Conservation (phyloP, 305 asterid species). For the Fraxinus latifolia region DNA sequence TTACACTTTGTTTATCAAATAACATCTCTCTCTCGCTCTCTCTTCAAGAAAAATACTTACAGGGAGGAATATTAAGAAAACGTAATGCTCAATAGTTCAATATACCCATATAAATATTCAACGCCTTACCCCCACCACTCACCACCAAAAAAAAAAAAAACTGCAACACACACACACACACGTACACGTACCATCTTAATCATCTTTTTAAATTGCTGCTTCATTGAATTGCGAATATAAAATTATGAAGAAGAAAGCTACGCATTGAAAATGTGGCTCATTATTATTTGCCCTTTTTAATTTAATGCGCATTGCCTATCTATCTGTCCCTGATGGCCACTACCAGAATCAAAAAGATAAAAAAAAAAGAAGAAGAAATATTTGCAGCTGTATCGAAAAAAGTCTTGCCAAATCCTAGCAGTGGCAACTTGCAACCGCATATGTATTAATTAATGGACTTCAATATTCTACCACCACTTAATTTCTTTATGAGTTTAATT, state of each 20-base stretch:
- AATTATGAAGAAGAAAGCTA: background rate
- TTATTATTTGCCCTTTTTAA: constrained; percentile 13
- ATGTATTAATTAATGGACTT: constrained; percentile 19
- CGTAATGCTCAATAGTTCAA: background rate
- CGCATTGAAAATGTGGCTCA: constrained; percentile 23
- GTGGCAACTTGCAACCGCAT: constrained; percentile 62
- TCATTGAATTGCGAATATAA: constrained; percentile 21
- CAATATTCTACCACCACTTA: constrained; percentile 30
- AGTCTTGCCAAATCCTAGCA: constrained; percentile 43
- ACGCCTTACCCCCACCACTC: background rate
- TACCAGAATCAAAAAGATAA: constrained; percentile 2
- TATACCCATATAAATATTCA: background rate
- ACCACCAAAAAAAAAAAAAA: background rate
- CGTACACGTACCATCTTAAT: background rate
- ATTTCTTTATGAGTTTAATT: constrained; percentile 22
- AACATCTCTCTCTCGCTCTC: background rate
- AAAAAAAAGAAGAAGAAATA: background rate
- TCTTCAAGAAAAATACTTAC: background rate
- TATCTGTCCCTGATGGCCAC: constrained; percentile 26
- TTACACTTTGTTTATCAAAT: background rate
- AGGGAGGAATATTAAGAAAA: background rate
- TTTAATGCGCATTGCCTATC: constrained; percentile 13
- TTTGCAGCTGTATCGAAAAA: constrained; percentile 32
- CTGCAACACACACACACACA: background rate
- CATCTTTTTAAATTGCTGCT: background rate